Evolutionary conservation across 108 stramenopile species (phyloP).

Genomic region (Aurantiochytrium sp.): DNA sequence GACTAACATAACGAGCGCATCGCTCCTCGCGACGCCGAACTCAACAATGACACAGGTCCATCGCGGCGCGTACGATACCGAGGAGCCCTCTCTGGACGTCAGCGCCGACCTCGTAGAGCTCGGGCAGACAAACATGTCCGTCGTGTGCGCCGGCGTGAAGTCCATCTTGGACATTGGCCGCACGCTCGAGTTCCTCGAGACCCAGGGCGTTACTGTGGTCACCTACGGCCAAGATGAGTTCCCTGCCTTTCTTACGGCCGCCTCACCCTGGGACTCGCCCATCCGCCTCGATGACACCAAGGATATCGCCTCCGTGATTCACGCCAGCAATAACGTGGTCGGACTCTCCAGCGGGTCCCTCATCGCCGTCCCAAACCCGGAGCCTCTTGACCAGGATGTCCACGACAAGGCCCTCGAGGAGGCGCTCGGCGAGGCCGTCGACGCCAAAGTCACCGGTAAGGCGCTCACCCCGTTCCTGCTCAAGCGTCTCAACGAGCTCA

Average conservation of each 20-base stretch:
- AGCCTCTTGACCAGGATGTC: constrained; percentile 69
- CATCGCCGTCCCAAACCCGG: constrained; percentile 86
- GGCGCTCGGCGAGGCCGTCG: constrained; percentile 65
- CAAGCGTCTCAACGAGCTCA: constrained; percentile 48
- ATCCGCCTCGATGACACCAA: not conserved
- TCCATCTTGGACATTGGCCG: constrained; percentile 84
- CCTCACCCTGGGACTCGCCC: not conserved
- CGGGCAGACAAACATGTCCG: constrained; percentile 76
- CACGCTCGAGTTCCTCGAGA: constrained; percentile 95
- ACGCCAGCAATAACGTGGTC: constrained; percentile 52
- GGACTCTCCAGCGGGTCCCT: constrained; percentile 72
- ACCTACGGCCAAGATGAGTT: constrained; percentile 75
- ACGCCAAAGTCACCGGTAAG: constrained; percentile 60
- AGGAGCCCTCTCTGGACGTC: constrained; percentile 43
- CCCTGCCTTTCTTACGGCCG: constrained; percentile 89
- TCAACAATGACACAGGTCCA: no score
- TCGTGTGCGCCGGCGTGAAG: constrained; percentile 95
- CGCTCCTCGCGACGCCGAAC: no score
- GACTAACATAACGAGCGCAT: no score
- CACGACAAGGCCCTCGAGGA: constrained; percentile 77
- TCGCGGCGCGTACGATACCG: constrained; percentile 7
- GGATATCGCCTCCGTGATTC: constrained; percentile 68
- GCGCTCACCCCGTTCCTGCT: constrained; percentile 90
- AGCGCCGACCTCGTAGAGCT: constrained; percentile 90
- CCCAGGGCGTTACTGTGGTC: constrained; percentile 79